These are phyloP conservation scores for Dictyophora rubrovolvata DNA, from an alignment of 768 basidiomycete genomes.

Conservation along the genomic window DNA sequence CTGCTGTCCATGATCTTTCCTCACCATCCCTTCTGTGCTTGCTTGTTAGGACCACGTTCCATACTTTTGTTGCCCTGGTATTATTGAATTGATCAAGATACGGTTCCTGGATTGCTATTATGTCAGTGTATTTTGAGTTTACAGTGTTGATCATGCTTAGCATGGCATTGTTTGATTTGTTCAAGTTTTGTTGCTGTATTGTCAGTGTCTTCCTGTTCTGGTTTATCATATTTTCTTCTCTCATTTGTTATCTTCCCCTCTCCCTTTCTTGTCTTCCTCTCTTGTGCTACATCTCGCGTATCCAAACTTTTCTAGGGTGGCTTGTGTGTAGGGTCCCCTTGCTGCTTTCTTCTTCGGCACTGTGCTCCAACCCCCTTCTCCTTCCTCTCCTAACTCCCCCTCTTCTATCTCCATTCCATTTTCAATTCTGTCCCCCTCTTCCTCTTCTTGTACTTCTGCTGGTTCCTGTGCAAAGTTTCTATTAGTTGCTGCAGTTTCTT, in stretches of 20 bases:
- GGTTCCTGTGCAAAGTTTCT: too few relatives aligned
- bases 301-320: not conserved
- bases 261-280: not conserved
- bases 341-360: not conserved
- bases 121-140: not conserved
- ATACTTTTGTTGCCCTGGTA: not conserved
- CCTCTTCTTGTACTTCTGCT: too few relatives aligned
- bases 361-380: too few relatives aligned
- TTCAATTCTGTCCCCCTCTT: too few relatives aligned
- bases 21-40: too few relatives aligned
- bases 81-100: not conserved
- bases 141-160: not conserved
- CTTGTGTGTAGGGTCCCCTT: not conserved
- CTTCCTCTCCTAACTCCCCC: not conserved
- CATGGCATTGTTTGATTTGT: not conserved
- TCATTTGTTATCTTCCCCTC: too few relatives aligned
- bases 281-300: not conserved
- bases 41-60: not conserved
- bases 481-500: too few relatives aligned
- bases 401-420: too few relatives aligned
- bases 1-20: too few relatives aligned
- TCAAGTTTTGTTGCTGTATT: not conserved
- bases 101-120: not conserved
- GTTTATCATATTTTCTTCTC: too few relatives aligned
- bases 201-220: too few relatives aligned